phyloP scores from a whole-genome alignment of 176 grass and related monocot species.

The Musa schizocarpa region DNA sequence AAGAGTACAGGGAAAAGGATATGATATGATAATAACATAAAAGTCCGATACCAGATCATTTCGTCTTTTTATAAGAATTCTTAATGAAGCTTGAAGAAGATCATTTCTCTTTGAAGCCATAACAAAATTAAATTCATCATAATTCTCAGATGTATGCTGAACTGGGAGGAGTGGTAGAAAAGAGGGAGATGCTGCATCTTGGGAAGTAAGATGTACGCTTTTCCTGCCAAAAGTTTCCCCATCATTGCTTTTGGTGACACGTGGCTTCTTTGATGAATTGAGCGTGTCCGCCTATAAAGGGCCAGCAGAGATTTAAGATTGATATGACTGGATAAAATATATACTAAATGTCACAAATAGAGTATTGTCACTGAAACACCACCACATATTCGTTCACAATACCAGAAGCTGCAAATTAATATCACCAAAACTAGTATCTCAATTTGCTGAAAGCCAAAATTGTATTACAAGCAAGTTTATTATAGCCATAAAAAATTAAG shows the following conservation, averaged over 20 bases:
- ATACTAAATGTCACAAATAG: too few relatives aligned
- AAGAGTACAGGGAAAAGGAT: too few relatives aligned
- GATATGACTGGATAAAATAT: neutral
- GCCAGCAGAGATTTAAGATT: neutral
- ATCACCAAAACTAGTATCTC: too few relatives aligned
- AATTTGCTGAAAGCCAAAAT: too few relatives aligned
- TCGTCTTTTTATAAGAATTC: constrained; percentile 16
- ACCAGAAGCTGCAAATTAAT: too few relatives aligned
- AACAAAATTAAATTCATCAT: neutral
- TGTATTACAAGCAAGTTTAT: too few relatives aligned
- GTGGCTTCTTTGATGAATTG: neutral
- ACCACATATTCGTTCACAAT: too few relatives aligned
- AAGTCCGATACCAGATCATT: constrained; percentile 9
- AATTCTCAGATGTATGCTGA: neutral
- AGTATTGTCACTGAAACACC: too few relatives aligned
- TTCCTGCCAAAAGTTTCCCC: neutral
- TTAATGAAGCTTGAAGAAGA: constrained; percentile 11
- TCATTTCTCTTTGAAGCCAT: constrained; percentile 18
- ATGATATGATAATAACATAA: neutral
- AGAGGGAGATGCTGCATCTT: constrained; percentile 1
- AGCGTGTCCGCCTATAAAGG: neutral
- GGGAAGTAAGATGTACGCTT: neutral
- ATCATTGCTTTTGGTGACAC: neutral
- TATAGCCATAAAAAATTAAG: too few relatives aligned
- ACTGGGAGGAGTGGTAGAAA: neutral